Evolutionary conservation across 352 stramenopile species (phyloP), one percentile per base, ranked within the genome.

Genomic region (Thraustotheca clavata): DNA sequence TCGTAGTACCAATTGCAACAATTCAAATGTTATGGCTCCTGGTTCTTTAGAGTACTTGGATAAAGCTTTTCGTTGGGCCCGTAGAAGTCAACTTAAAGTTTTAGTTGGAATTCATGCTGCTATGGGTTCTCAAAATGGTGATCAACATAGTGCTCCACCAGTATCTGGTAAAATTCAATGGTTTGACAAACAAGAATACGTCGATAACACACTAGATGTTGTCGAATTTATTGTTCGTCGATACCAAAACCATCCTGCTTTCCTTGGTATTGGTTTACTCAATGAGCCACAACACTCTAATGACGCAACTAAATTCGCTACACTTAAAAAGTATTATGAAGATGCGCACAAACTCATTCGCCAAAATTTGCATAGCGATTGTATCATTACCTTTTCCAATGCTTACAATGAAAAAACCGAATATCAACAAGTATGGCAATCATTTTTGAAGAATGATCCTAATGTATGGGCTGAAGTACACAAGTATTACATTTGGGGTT

Each of bases 391-490:
- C 24, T 52, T 52, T 31, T 52, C 43, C 24, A 52, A 24, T 2
- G 43, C 43, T 9, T 52, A 35, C 43, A 52, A 52, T 31, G 43
- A 52, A 31, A 52, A 52, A 31, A 24, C 43, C 43, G 43, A 52
- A 31, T 52, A 20, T 24, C 24, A 52, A 24, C 14, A 9, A 24
- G 43, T 20, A 31, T 52, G 43, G 43, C 43, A 31, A 24, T 14
- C 12, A 24, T 52, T 52, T 31, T 31, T 52, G 24, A 52, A 52
- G 43, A 24, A 52, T 31, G 43, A 52, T 31, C 43, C 43, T 24
- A 52, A 76, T 62, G 66, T 76, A n/a, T 76, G 71, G 73, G 33
- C 65, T 52, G 73, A 75, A 32, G 76, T 71, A 71, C 73, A 79
- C 50, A 68, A 71, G 60, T 79, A 76, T 50, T 74, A 72, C 40